These are phyloP conservation scores for Begonia fuchsioides DNA, from an alignment of 306 rosid species.

Conservation along the genomic window DNA sequence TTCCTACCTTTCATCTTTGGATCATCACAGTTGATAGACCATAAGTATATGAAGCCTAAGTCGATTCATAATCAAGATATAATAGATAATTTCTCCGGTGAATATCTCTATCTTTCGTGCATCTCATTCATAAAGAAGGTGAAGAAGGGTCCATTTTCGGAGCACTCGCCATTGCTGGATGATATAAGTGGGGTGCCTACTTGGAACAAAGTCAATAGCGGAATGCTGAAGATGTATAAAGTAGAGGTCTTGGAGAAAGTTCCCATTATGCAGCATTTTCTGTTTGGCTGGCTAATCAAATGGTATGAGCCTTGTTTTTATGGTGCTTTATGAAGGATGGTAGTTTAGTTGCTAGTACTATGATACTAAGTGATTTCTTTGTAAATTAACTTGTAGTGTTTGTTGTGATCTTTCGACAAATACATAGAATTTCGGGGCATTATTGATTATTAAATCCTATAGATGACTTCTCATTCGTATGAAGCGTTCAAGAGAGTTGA, in stretches of 20 bases:
- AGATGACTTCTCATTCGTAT: not conserved
- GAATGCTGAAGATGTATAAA: constrained; percentile 92
- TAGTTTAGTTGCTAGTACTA: not conserved
- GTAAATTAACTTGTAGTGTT: not conserved
- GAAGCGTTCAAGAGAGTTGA: not conserved
- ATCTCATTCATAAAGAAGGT: constrained; percentile 66
- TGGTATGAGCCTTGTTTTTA: constrained; percentile 30
- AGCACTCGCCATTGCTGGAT: constrained; percentile 93
- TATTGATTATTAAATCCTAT: not conserved
- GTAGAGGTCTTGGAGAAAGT: constrained; percentile 96
- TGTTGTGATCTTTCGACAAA: too few species aligned
- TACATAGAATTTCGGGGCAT: not conserved
- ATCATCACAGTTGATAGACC: constrained; percentile 79
- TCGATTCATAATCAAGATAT: constrained; percentile 84
- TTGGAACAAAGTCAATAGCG: constrained; percentile 89
- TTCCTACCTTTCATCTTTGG: constrained; percentile 83
- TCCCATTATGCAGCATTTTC: constrained; percentile 98
- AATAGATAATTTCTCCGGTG: constrained; percentile 62
- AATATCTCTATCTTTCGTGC: constrained; percentile 61
- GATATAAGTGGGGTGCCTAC: constrained; percentile 92
- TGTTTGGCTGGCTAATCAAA: constrained; percentile 73
- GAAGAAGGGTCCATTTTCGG: constrained; percentile 92
- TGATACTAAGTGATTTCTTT: not conserved
- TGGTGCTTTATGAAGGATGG: not conserved
- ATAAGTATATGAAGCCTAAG: constrained; percentile 91